These are phyloP conservation scores for Climacium dendroides DNA, from an alignment of 225 moss, liverwort and hornwort genomes.

Conservation along the genomic window DNA sequence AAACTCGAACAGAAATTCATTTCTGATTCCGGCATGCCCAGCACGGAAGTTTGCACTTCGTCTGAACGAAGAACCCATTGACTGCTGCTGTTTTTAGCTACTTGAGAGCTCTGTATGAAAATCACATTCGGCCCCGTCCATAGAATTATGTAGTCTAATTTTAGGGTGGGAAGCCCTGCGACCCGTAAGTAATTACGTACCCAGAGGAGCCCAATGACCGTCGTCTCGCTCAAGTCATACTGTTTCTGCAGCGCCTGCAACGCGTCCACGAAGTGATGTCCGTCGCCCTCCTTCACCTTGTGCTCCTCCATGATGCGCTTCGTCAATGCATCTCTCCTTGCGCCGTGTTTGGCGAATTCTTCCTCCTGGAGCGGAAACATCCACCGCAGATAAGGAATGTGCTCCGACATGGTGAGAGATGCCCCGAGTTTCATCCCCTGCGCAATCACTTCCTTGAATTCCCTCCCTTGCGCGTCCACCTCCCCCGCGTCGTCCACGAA, in stretches of 20 bases:
- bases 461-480: constrained; percentile 54
- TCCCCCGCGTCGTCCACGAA: constrained; percentile 65
- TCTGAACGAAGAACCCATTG: background rate
- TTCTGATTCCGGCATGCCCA: too few relatives aligned
- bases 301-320: constrained; percentile 86
- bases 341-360: constrained; percentile 68
- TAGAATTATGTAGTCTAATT: background rate
- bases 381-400: constrained; percentile 85
- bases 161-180: background rate
- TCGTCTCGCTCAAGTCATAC: constrained; percentile 87
- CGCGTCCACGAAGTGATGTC: constrained; percentile 82
- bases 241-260: constrained; percentile 62
- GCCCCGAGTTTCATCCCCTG: constrained; percentile 90
- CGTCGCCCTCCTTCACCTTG: constrained; percentile 10
- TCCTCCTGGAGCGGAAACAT: constrained; percentile 91
- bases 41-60: background rate
- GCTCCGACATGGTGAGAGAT: constrained; percentile 84
- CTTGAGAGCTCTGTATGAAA: background rate
- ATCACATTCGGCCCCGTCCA: background rate
- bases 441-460: constrained; percentile 77
- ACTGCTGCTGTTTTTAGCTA: background rate
- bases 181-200: background rate
- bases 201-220: constrained; percentile 92
- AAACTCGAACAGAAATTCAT: background rate
- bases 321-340: constrained; percentile 61